Conservation (phyloP, 352 stramenopile species). For the Phytophthora niederhauseri region DNA sequence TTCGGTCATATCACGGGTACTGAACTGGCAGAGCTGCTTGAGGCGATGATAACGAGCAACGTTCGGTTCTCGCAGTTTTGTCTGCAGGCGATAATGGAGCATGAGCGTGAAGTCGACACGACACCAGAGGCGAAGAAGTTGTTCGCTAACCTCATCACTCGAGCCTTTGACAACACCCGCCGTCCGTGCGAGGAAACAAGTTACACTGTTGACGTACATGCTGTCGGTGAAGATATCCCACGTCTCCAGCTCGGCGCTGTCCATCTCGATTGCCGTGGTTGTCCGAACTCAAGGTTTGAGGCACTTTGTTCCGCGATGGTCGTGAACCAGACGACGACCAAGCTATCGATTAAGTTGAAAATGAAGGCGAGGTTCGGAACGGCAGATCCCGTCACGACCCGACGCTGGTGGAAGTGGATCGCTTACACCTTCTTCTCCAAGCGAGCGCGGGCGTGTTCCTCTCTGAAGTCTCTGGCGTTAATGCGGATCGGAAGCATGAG, state of each 20-base stretch:
- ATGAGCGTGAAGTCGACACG: background rate
- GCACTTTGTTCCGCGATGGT: constrained; percentile 8
- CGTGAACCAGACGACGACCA: constrained; percentile 1
- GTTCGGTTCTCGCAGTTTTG: constrained; percentile 1
- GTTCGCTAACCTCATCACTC: background rate
- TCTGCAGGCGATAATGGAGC: background rate
- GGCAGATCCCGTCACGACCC: background rate
- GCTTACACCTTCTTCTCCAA: constrained; percentile 14
- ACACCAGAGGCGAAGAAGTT: background rate
- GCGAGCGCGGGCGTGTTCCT: constrained; percentile 4
- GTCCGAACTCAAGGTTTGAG: background rate
- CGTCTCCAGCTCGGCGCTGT: background rate
- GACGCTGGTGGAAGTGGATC: constrained; percentile 8
- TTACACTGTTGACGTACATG: background rate
- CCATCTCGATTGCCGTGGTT: background rate
- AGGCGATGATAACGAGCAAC: background rate
- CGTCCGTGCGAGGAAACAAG: background rate
- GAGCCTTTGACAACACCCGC: background rate
- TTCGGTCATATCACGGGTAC: background rate
- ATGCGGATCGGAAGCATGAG: constrained; percentile 1
- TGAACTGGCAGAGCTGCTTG: background rate
- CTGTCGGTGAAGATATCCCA: background rate
- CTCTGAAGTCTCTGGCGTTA: constrained; percentile 1
- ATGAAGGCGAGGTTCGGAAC: background rate
- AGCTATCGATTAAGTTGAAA: constrained; percentile 3